These are phyloP conservation scores for Phytophthora boehmeriae DNA, from an alignment of 352 stramenopile species.

Conservation along the genomic window DNA sequence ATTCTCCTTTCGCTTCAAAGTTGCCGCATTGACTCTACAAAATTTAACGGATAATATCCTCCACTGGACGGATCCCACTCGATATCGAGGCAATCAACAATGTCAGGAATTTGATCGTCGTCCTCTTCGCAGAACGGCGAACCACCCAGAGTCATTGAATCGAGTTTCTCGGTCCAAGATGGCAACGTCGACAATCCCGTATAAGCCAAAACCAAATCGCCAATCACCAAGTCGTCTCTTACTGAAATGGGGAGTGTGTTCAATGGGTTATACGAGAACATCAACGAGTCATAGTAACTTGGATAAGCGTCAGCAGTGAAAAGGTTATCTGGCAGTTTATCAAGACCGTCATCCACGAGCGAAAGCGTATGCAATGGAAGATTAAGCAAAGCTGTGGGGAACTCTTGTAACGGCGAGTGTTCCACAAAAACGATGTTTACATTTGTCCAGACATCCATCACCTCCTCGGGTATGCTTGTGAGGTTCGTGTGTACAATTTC, in stretches of 20 bases:
- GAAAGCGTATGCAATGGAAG: neutral
- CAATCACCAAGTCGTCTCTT: neutral
- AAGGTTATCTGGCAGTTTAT: neutral
- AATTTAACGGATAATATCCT: neutral
- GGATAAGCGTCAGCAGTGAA: neutral
- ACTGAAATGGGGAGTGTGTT: neutral
- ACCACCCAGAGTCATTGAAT: neutral
- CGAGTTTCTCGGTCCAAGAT: neutral
- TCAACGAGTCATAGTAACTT: neutral
- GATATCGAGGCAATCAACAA: neutral
- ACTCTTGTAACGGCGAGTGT: neutral
- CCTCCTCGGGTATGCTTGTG: constrained; percentile 22
- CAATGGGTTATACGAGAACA: neutral
- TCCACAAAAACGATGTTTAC: constrained; percentile 29
- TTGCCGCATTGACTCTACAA: neutral
- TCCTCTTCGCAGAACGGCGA: neutral
- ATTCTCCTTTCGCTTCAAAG: neutral
- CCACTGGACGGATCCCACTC: neutral
- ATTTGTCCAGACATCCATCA: constrained; percentile 28
- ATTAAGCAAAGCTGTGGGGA: neutral
- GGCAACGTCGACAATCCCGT: neutral
- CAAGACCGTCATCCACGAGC: neutral
- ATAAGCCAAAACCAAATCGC: neutral
- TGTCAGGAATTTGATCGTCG: neutral
- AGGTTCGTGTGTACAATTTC: constrained; percentile 41